phyloP scores from a whole-genome alignment of 2,329 filamentous ascomycete genomes.

The Rhynchosporium secalis region DNA sequence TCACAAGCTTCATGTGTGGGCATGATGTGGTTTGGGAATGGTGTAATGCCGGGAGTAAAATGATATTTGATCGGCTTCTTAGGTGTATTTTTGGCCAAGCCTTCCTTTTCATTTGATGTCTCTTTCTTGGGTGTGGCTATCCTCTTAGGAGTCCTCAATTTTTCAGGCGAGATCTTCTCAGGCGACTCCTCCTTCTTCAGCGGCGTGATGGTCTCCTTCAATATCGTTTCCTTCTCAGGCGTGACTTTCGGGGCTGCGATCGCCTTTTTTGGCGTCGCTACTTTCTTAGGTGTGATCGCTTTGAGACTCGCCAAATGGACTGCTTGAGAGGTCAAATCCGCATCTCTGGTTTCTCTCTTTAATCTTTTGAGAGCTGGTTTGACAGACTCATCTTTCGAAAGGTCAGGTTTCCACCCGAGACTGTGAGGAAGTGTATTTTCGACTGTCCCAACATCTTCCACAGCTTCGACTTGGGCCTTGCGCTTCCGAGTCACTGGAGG shows the following conservation, averaged over 20 bases:
- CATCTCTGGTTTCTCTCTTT: background rate
- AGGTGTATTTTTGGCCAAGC: background rate
- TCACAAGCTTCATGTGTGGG: conserved; percentile 70
- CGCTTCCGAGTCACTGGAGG: conserved; percentile 1
- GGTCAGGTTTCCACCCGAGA: conserved; percentile 5
- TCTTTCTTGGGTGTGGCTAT: background rate
- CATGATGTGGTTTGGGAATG: conserved; percentile 65
- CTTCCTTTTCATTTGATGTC: background rate
- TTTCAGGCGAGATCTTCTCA: too few relatives aligned
- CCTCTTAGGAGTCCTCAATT: too few relatives aligned
- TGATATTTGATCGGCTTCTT: conserved; percentile 49
- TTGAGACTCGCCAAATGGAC: too few relatives aligned
- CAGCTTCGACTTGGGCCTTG: background rate
- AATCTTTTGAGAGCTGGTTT: conserved; percentile 1
- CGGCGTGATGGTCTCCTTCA: too few relatives aligned
- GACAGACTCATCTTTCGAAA: background rate
- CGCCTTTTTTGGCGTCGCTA: too few relatives aligned
- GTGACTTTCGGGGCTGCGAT: too few relatives aligned
- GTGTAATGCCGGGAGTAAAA: conserved; percentile 56
- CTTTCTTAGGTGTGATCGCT: too few relatives aligned
- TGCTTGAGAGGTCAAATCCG: too few relatives aligned
- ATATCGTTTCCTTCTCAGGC: too few relatives aligned
- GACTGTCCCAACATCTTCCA: background rate
- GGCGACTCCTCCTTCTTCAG: too few relatives aligned
- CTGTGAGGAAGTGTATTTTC: conserved; percentile 1